Evolutionary conservation across 2,329 filamentous ascomycete species (phyloP).

Genomic region (Albophoma yamanashiensis): DNA sequence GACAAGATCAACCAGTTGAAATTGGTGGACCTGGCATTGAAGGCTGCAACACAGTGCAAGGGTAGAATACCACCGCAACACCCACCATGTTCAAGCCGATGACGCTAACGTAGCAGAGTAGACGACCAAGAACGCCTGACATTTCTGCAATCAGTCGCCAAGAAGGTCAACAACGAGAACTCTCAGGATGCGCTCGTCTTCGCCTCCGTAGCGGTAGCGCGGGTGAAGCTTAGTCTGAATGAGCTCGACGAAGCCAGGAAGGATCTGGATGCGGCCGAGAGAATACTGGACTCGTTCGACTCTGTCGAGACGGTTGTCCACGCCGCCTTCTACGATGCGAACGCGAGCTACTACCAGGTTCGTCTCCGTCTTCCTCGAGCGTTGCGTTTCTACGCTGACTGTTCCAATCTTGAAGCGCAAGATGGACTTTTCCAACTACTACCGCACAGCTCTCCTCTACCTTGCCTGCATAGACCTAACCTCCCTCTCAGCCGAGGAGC

Average conservation of each 20-base stretch:
- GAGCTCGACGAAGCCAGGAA: constrained; percentile 75
- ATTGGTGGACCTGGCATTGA: constrained; percentile 82
- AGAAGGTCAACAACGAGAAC: constrained; percentile 82
- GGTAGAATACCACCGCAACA: constrained; percentile 33
- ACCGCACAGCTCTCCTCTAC: constrained; percentile 94
- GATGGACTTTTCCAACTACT: constrained; percentile 90
- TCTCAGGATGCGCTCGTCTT: constrained; percentile 96
- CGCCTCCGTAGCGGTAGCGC: constrained; percentile 81
- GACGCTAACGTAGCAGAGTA: constrained; percentile 24
- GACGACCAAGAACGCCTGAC: constrained; percentile 77
- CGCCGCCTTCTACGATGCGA: constrained; percentile 91
- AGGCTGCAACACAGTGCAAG: constrained; percentile 75
- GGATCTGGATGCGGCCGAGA: constrained; percentile 79
- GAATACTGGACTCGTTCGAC: constrained; percentile 83
- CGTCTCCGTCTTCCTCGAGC: neutral
- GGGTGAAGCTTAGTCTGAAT: constrained; percentile 70
- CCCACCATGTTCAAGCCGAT: neutral
- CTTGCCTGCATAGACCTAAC: constrained; percentile 87
- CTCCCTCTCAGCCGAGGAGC: constrained; percentile 62
- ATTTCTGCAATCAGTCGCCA: constrained; percentile 74
- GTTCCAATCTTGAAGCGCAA: constrained; percentile 37
- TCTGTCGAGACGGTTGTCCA: constrained; percentile 92
- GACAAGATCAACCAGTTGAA: constrained; percentile 99
- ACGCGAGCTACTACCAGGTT: constrained; percentile 86
- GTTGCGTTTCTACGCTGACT: neutral